Conservation (phyloP, 2,329 filamentous ascomycete species). For the Colletotrichum cereale region DNA sequence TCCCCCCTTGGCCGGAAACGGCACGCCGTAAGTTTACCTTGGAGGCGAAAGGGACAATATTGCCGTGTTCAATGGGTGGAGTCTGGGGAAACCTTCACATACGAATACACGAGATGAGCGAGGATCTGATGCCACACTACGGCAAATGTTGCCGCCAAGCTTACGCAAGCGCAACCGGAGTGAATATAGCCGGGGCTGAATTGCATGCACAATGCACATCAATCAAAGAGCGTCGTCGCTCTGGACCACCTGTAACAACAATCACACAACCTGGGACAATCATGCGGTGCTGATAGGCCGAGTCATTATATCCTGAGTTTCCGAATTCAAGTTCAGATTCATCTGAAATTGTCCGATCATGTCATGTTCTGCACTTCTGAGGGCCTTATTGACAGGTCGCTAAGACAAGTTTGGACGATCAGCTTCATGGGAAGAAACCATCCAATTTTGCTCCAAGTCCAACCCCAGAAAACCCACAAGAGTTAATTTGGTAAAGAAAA, state of each 20-base stretch:
- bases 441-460: background rate
- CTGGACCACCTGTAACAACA: background rate
- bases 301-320: background rate
- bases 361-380: background rate
- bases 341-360: background rate
- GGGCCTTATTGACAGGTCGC: background rate
- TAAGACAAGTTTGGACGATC: background rate
- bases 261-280: background rate
- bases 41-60: background rate
- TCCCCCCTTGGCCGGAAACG: background rate
- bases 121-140: background rate
- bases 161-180: background rate
- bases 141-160: background rate
- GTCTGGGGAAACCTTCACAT: background rate
- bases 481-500: background rate
- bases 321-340: background rate
- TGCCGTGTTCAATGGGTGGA: background rate
- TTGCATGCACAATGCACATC: background rate
- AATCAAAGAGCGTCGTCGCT: background rate
- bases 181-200: background rate
- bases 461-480: background rate
- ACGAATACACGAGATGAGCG: background rate
- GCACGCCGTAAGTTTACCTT: background rate
- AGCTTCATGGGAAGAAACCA: background rate
- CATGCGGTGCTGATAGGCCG: background rate